Evolutionary conservation across 768 basidiomycete genomes (phyloP), one percentile per base, ranked within the genome.

Genomic region (Cyclocybe cylindracea): DNA sequence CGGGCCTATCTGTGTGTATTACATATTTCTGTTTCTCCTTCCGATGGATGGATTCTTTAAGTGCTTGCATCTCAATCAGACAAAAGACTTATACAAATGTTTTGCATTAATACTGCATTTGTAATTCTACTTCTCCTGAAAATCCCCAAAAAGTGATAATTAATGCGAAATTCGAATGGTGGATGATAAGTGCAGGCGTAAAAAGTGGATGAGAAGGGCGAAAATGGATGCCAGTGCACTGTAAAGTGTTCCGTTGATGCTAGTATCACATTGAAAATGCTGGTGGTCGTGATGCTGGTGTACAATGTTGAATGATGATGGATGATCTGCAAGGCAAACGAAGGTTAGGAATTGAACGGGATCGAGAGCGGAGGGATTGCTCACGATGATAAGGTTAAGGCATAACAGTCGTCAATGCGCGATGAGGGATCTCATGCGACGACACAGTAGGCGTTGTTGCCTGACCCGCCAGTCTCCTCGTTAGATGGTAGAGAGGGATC

Each of bases 361-460:
- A 41, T 10, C n/a, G n/a, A 24, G 1, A 34, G n/a, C 10, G 36
- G 32, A 13, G 36, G 2, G 4, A 37, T 39, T 13, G 48, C 59
- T 42, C 39, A 63, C 62, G 50, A 57, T 58, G 53, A 59, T 61
- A 53, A 57, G 41, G 54, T 46, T 40, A 48, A 34, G 10, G 44
- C 39, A 46, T 54, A 55, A 56, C 45, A 49, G 53, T 43, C 55
- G 61, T 57, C 55, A 57, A 53, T 46, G 33, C 48, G 51, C 53
- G 11, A 47, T 47, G 59, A 50, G 58, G 35, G 35, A 44, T 40
- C 59, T 64, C 57, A 64, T 46, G 63, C 63, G 53, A 64, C 55
- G 59, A 64, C 57, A 44, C 63, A 64, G 53, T 60, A 64, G 32
- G 49, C 46, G 41, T 58, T 60, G 19, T 54, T 52, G 31, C 50